A percentile compares a stretch with the other conserved stretches of the same genome.
Conservation (phyloP, 768 basidiomycete genomes). For the Termitomyces sp. region DNA sequence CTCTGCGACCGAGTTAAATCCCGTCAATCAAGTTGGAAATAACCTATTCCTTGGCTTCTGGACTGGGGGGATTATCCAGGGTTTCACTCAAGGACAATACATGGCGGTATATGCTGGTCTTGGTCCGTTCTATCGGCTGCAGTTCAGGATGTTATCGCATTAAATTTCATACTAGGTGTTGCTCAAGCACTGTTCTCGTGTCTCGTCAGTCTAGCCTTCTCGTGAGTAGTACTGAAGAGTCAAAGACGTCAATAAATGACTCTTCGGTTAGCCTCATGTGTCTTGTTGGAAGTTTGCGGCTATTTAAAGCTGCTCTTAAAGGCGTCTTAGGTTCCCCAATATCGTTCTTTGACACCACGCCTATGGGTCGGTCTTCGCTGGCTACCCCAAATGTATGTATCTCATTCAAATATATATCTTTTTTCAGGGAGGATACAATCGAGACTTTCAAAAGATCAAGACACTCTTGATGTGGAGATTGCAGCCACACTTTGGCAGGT, state of each 20-base stretch:
- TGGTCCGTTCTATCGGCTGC: slow-evolving; percentile 20
- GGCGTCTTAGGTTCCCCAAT: slow-evolving; percentile 55
- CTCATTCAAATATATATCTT: background rate
- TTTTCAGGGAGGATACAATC: slow-evolving; percentile 48
- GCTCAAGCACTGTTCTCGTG: slow-evolving; percentile 49
- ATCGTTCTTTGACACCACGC: slow-evolving; percentile 72
- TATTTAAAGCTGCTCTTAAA: slow-evolving; percentile 52
- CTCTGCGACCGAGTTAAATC: background rate
- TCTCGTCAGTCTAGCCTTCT: slow-evolving; percentile 39
- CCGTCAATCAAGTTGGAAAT: slow-evolving; percentile 40
- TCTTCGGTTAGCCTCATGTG: slow-evolving; percentile 24
- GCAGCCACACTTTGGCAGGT: slow-evolving; percentile 44
- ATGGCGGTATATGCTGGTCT: slow-evolving; percentile 54
- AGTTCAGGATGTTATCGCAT: background rate
- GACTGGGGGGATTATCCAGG: slow-evolving; percentile 48
- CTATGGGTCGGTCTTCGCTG: slow-evolving; percentile 38
- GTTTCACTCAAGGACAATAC: slow-evolving; percentile 58
- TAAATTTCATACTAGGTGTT: slow-evolving; percentile 24
- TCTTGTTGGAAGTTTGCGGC: slow-evolving; percentile 34
- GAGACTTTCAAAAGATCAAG: slow-evolving; percentile 56
- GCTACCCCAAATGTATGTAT: background rate
- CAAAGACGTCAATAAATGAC: background rate
- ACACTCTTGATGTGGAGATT: slow-evolving; percentile 47
- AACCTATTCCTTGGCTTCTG: slow-evolving; percentile 72
- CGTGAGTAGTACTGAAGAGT: slow-evolving; percentile 28